Conservation (phyloP, 495 filamentous ascomycete species). For the Neurospora pannonica region DNA sequence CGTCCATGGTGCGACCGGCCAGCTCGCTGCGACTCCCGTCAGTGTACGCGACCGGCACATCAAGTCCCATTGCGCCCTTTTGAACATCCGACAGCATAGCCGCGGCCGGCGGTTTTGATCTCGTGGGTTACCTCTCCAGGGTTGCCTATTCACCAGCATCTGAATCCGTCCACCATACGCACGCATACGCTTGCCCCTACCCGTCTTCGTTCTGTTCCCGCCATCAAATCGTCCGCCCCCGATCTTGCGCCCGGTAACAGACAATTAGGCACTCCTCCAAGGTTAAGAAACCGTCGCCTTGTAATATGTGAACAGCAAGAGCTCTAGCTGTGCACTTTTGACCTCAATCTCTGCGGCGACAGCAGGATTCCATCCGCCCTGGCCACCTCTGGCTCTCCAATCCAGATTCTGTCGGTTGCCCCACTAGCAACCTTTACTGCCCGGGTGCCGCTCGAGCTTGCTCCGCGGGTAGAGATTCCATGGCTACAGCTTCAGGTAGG, state of each 20-base stretch:
- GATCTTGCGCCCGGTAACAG: background rate
- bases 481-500: constrained; percentile 14
- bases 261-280: background rate
- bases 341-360: background rate
- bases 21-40: background rate
- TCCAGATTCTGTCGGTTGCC: background rate
- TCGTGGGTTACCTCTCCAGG: background rate
- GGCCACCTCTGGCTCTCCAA: background rate
- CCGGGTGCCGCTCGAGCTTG: background rate
- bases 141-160: background rate
- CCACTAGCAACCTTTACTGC: background rate
- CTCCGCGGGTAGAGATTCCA: background rate
- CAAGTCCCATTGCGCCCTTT: background rate
- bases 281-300: background rate
- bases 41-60: background rate
- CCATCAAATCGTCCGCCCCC: background rate
- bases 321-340: background rate
- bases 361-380: background rate
- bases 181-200: background rate
- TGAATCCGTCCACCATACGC: background rate
- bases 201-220: background rate
- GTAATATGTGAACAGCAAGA: background rate
- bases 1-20: background rate
- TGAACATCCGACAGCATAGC: background rate
- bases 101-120: background rate